Evolutionary conservation across 495 filamentous ascomycete species (phyloP), one percentile per base, ranked within the genome.

Genomic region (Penicillium maclennaniae): DNA sequence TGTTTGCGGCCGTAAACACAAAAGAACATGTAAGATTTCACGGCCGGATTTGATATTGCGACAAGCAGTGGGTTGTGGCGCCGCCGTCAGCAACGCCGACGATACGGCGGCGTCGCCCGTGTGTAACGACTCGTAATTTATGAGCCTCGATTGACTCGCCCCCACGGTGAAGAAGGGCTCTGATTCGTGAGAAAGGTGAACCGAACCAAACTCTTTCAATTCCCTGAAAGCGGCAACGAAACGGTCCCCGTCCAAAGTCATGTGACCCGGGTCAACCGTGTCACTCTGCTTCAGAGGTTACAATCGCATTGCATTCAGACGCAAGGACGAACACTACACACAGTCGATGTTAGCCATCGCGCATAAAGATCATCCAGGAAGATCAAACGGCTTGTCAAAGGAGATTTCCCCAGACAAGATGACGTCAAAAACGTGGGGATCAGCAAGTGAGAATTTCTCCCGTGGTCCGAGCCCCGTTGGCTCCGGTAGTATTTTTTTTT

Each of bases 171-270:
- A 39, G 0, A 10, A 19, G 3, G 1, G 25, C 14, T 47, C 4
- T 55, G 42, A 59, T 55, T 55, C 44, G 56, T 12, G 16, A n/a
- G 5, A 34, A 45, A 26, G 28, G 28, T 14, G n/a, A 23, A 25
- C 20, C 21, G 4, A 40, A 20, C 7, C 44, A 27, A 40, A n/a
- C 38, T 44, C 23, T 41, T 15, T 31, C 31, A 41, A 49, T 42
- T 36, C 1, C 19, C 56, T 36, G 52, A 55, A 59, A 43, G 56
- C 56, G 56, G 56, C 39, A 60, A 45, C 9, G 41, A 52, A 56
- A 21, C 27, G 52, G 52, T 31, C 36, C 26, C 27, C 27, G 52
- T 44, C 31, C 47, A 42, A 12, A 1, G 14, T 12, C 10, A 12
- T 10, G 31, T 34, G 10, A 34, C 31, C 27, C 6, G 31, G 10